A percentile compares a stretch with the other conserved stretches of the same genome.
Evolutionary conservation across 192 early-diverging fungal genomes (phyloP).

Genomic region (Linderina pennispora): DNA sequence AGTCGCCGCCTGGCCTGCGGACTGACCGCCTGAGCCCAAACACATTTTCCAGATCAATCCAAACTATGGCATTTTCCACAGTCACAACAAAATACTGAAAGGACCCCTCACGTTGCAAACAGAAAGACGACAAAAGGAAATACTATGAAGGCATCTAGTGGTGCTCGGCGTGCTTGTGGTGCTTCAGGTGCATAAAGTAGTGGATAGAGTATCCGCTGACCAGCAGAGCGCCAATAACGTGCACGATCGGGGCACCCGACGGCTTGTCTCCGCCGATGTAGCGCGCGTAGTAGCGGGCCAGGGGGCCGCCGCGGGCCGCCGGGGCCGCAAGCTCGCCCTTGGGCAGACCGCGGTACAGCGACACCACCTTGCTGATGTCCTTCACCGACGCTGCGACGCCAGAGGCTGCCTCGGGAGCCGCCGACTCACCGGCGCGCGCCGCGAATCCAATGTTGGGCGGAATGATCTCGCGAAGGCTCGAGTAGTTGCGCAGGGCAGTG

Average conservation of each 20-base stretch:
- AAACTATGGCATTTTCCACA: too few relatives aligned
- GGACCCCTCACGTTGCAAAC: too few relatives aligned
- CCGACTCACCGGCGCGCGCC: constrained; percentile 44
- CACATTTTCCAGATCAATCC: too few relatives aligned
- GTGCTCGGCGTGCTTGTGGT: constrained; percentile 80
- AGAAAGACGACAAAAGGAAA: too few relatives aligned
- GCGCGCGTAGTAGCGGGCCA: constrained; percentile 59
- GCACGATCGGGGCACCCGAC: constrained; percentile 56
- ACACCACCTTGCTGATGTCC: constrained; percentile 60
- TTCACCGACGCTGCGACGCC: constrained; percentile 52
- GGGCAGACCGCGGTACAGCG: constrained; percentile 70
- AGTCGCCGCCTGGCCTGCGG: too few relatives aligned
- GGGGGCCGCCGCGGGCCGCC: constrained; percentile 50
- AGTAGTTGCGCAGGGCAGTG: constrained; percentile 33
- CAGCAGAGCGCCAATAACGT: constrained; percentile 56
- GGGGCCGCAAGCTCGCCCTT: constrained; percentile 54
- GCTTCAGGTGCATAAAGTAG: constrained; percentile 73
- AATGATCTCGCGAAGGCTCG: constrained; percentile 52
- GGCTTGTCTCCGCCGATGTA: constrained; percentile 71
- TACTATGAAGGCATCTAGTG: too few relatives aligned
- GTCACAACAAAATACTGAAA: too few relatives aligned
- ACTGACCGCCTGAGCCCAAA: too few relatives aligned
- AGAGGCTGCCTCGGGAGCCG: constrained; percentile 27
- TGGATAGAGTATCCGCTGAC: constrained; percentile 63
- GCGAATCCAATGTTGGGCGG: constrained; percentile 68